A percentile compares a stretch with the other conserved stretches of the same genome.
Conservation (phyloP, 768 basidiomycete genomes). For the Mycena rebaudengoi region DNA sequence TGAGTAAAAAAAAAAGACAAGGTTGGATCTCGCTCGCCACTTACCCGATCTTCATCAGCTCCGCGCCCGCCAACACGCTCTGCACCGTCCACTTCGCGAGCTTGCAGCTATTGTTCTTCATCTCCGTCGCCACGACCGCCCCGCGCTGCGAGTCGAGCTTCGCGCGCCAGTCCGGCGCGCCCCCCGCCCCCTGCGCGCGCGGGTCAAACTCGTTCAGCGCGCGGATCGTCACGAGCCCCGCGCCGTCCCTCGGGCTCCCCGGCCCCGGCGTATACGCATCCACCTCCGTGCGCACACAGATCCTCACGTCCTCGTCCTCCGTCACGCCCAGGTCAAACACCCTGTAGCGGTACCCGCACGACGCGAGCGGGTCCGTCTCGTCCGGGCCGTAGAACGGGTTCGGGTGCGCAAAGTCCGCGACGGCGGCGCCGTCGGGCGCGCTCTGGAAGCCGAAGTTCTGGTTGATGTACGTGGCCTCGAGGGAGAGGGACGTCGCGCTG, state of each 20-base stretch:
- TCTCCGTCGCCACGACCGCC: slow-evolving; percentile 98
- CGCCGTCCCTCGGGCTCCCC: slow-evolving; percentile 70
- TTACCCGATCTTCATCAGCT: slow-evolving; percentile 96
- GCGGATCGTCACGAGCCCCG: slow-evolving; percentile 88
- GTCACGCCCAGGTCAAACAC: slow-evolving; percentile 91
- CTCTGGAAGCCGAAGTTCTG: slow-evolving; percentile 98
- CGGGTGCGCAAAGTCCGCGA: slow-evolving; percentile 80
- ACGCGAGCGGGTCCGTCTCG: slow-evolving; percentile 94
- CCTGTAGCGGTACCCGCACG: slow-evolving; percentile 96
- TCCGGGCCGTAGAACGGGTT: slow-evolving; percentile 97
- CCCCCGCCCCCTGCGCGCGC: slow-evolving; percentile 87
- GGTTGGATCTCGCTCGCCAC: slow-evolving; percentile 43
- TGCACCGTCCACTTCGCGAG: slow-evolving; percentile 98
- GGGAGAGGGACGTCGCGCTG: slow-evolving; percentile 89
- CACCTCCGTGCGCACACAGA: slow-evolving; percentile 95
- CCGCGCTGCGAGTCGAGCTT: slow-evolving; percentile 96
- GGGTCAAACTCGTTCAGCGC: slow-evolving; percentile 98
- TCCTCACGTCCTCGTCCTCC: slow-evolving; percentile 89
- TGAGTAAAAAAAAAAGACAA: slow-evolving; percentile 18
- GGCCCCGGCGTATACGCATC: slow-evolving; percentile 81
- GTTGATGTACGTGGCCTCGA: slow-evolving; percentile 99
- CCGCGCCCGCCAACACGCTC: slow-evolving; percentile 93
- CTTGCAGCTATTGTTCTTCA: slow-evolving; percentile 99
- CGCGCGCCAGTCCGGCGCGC: slow-evolving; percentile 98
- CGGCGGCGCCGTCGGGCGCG: slow-evolving; percentile 70